Percentiles rank a stretch among this genome's conserved stretches.
These are phyloP conservation scores for Lecanicillium sp. DNA, from an alignment of 2,329 filamentous ascomycete species.

Conservation along the genomic window DNA sequence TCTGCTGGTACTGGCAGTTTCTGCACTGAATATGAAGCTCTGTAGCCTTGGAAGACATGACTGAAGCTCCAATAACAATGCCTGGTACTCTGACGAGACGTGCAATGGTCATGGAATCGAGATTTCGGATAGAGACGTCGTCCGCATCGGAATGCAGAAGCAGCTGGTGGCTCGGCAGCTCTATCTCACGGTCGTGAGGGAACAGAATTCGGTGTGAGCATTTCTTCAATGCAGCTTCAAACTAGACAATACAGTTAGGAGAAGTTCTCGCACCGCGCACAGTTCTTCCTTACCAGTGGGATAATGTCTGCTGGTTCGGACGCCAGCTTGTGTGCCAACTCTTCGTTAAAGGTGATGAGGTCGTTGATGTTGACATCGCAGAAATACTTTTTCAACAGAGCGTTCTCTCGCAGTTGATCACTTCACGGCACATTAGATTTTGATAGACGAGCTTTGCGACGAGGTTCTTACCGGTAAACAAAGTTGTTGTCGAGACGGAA, in stretches of 20 bases:
- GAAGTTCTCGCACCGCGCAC: conserved; percentile 3
- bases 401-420: conserved; percentile 93
- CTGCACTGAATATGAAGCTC: conserved; percentile 80
- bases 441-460: neutral
- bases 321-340: conserved; percentile 80
- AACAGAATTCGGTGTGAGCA: conserved; percentile 93
- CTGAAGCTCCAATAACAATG: conserved; percentile 95
- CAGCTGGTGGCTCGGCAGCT: conserved; percentile 84
- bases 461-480: conserved; percentile 66
- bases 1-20: conserved; percentile 66
- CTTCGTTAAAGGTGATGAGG: conserved; percentile 91
- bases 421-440: conserved; percentile 35
- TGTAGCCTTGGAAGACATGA: conserved; percentile 92
- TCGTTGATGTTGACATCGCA: conserved; percentile 96
- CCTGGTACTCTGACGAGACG: conserved; percentile 94
- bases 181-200: conserved; percentile 57
- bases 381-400: conserved; percentile 86
- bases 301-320: conserved; percentile 90
- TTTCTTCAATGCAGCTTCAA: conserved; percentile 80
- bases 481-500: conserved; percentile 93
- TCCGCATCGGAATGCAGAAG: conserved; percentile 88
- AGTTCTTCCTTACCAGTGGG: conserved; percentile 56
- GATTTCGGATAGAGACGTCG: conserved; percentile 84
- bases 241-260: conserved; percentile 42
- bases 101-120: conserved; percentile 87